Percentiles rank a stretch among this genome's conserved stretches.
Evolutionary conservation across 2,329 filamentous ascomycete genomes (phyloP).

Genomic region (Cladosporium sp.): DNA sequence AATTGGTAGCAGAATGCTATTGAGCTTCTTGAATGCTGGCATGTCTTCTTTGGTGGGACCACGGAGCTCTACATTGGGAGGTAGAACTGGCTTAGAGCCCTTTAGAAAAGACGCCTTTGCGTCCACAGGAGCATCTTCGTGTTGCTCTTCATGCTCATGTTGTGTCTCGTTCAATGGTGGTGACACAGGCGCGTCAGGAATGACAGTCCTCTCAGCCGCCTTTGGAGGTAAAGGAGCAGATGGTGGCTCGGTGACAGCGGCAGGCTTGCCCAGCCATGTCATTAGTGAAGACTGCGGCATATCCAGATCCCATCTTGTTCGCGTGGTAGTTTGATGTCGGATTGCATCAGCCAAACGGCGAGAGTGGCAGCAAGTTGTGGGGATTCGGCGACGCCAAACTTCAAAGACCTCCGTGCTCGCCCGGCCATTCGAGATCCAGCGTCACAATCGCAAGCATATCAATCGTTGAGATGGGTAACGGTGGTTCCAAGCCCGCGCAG

Average conservation of each 20-base stretch:
- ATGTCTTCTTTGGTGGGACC: slow-evolving; percentile 52
- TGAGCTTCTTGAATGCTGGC: slow-evolving; percentile 54
- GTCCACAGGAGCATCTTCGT: not conserved
- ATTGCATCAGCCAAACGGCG: no score
- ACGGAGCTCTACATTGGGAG: slow-evolving; percentile 50
- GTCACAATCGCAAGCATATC: slow-evolving; percentile 9
- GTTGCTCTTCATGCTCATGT: not conserved
- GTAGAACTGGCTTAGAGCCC: slow-evolving; percentile 26
- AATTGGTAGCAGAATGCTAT: slow-evolving; percentile 56
- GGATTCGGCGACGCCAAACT: slow-evolving; percentile 1
- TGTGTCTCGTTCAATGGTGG: slow-evolving; percentile 1
- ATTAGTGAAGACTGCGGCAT: slow-evolving; percentile 46
- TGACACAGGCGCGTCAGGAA: not conserved
- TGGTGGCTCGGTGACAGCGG: slow-evolving; percentile 26
- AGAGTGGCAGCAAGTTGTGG: not conserved
- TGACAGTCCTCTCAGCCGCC: not conserved
- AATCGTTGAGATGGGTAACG: slow-evolving; percentile 52
- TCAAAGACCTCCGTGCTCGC: slow-evolving; percentile 11
- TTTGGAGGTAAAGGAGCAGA: not conserved
- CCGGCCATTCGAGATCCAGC: slow-evolving; percentile 8
- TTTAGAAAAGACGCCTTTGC: not conserved
- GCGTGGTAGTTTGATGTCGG: not conserved
- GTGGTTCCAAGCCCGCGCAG: slow-evolving; percentile 59
- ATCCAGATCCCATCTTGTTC: slow-evolving; percentile 7
- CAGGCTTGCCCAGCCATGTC: slow-evolving; percentile 46